Evolutionary conservation across 495 filamentous ascomycete species (phyloP).

Genomic region (Cryomyces antarcticus): DNA sequence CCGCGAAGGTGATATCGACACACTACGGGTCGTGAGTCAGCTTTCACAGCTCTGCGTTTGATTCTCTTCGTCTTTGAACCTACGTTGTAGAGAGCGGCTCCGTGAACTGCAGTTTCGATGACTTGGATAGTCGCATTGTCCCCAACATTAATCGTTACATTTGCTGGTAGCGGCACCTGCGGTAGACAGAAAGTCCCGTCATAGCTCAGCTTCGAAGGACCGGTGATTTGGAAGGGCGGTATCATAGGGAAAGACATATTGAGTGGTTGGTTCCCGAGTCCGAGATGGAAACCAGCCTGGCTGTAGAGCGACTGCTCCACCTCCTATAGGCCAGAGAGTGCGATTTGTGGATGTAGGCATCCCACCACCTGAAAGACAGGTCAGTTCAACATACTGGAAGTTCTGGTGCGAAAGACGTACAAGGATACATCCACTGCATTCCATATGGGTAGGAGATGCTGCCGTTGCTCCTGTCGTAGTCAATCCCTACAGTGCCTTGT

Average conservation of each 20-base stretch:
- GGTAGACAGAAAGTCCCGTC: conserved; percentile 76
- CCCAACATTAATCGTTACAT: conserved; percentile 49
- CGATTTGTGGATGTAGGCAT: conserved; percentile 61
- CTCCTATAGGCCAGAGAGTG: conserved; percentile 77
- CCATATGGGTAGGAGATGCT: conserved; percentile 50
- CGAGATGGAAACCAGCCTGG: conserved; percentile 88
- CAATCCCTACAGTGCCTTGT: conserved; percentile 18
- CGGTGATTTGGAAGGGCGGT: conserved; percentile 65
- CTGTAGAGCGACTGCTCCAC: conserved; percentile 73
- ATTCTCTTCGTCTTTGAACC: conserved; percentile 15
- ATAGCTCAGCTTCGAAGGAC: conserved; percentile 63
- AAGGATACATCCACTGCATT: conserved; percentile 98
- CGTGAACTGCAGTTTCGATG: conserved; percentile 74
- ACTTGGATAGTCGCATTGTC: conserved; percentile 91
- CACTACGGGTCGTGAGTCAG: conserved; percentile 33
- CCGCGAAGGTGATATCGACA: conserved; percentile 72
- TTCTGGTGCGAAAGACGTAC: conserved; percentile 31
- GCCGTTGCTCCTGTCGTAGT: conserved; percentile 21
- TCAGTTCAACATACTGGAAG: too few species aligned
- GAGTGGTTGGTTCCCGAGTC: conserved; percentile 56
- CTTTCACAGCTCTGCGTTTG: too few species aligned
- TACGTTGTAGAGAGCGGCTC: conserved; percentile 81
- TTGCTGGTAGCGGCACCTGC: conserved; percentile 68
- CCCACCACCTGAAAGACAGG: conserved; percentile 49
- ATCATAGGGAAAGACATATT: conserved; percentile 83